These are phyloP conservation scores for Aspergillus versicolor DNA, from an alignment of 2,329 filamentous ascomycete genomes.

Conservation along the genomic window DNA sequence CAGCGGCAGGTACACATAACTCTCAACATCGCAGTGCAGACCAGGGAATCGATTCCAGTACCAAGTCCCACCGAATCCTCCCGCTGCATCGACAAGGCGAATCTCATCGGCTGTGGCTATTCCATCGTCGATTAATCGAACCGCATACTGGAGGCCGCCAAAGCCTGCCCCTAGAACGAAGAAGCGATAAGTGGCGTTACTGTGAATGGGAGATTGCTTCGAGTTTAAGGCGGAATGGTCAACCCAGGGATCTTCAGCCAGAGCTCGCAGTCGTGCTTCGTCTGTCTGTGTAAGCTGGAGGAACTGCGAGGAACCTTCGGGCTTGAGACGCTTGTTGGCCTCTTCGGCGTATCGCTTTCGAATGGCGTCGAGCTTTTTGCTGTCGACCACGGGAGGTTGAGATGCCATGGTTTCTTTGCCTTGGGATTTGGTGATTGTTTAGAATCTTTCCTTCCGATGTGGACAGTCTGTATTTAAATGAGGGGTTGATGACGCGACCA, in stretches of 20 bases:
- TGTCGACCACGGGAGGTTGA: neutral
- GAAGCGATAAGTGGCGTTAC: neutral
- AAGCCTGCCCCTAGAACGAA: neutral
- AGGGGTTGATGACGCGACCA: neutral
- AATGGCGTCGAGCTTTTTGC: neutral
- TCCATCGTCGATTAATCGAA: neutral
- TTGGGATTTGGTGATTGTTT: neutral
- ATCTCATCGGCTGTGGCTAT: neutral
- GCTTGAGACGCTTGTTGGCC: neutral
- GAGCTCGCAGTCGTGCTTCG: neutral
- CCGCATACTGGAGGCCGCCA: neutral
- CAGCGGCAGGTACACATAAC: conserved; percentile 35
- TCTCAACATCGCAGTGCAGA: conserved; percentile 57
- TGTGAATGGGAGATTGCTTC: neutral
- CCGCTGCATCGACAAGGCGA: neutral
- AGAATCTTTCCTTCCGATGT: neutral
- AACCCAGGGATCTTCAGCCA: neutral
- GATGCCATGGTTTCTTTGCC: neutral
- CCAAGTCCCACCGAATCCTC: conserved; percentile 32
- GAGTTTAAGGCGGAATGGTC: neutral
- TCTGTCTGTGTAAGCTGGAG: neutral
- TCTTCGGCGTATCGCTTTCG: neutral
- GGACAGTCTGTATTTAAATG: neutral
- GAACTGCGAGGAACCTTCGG: neutral
- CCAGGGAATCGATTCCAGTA: conserved; percentile 53